These are phyloP conservation scores for Aschersonia sp. DNA, from an alignment of 2,329 filamentous ascomycete species.

Conservation along the genomic window DNA sequence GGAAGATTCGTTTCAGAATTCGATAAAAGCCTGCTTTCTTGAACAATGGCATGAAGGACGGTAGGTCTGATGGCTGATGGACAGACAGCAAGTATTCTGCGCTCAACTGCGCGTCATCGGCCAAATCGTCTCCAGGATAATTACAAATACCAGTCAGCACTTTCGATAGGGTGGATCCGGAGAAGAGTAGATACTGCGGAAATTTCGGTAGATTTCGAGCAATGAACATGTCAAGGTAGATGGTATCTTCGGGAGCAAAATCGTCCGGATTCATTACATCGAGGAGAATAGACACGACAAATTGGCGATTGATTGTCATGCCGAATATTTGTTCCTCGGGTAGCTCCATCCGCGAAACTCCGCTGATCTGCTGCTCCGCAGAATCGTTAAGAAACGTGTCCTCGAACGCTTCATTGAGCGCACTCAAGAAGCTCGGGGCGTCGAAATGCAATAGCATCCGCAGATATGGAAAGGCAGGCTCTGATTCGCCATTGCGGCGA, in stretches of 20 bases:
- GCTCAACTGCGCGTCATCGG: conserved; percentile 92
- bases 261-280: conserved; percentile 73
- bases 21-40: conserved; percentile 73
- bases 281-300: conserved; percentile 77
- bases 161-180: conserved; percentile 70
- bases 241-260: conserved; percentile 68
- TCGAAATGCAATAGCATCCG: conserved; percentile 78
- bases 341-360: conserved; percentile 32
- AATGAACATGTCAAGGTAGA: conserved; percentile 98
- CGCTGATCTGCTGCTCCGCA: conserved; percentile 45
- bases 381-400: conserved; percentile 83
- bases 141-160: conserved; percentile 73
- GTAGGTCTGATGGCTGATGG: conserved; percentile 77
- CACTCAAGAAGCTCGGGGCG: conserved; percentile 82
- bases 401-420: conserved; percentile 94
- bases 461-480: conserved; percentile 76
- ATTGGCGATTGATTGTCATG: conserved; percentile 74
- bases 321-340: conserved; percentile 54
- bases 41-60: conserved; percentile 62
- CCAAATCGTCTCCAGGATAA: conserved; percentile 66
- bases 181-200: conserved; percentile 83
- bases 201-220: conserved; percentile 93
- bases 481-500: conserved; percentile 35
- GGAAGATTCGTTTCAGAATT: conserved; percentile 82
- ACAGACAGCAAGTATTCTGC: conserved; percentile 88